These are phyloP conservation scores for Tetrapisispora phaffii DNA, from an alignment of 805 yeast genomes.

Conservation along the genomic window DNA sequence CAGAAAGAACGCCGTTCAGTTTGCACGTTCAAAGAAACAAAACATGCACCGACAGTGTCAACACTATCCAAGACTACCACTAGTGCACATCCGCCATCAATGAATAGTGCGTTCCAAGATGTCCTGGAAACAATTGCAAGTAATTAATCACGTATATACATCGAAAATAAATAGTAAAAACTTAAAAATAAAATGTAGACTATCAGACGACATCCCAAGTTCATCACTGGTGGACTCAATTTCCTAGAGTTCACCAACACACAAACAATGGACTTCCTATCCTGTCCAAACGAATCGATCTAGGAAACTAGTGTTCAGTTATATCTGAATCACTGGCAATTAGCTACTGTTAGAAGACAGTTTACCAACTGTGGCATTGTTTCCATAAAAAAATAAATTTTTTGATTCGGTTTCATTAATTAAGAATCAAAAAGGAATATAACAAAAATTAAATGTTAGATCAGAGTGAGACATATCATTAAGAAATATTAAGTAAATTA, in stretches of 20 bases:
- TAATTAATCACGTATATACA: no score
- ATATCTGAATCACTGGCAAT: slow-evolving; percentile 31
- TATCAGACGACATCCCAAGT: slow-evolving; percentile 32
- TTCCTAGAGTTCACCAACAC: slow-evolving; percentile 10
- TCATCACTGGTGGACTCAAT: slow-evolving; percentile 18
- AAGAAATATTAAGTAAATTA: neutral
- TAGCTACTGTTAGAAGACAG: slow-evolving; percentile 29
- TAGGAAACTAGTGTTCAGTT: slow-evolving; percentile 31
- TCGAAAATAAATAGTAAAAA: neutral
- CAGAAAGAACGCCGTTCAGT: neutral
- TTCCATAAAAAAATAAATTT: slow-evolving; percentile 21
- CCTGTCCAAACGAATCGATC: slow-evolving; percentile 26
- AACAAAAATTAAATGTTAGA: neutral
- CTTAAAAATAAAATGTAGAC: slow-evolving; percentile 22
- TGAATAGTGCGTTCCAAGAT: neutral
- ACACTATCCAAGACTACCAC: no score
- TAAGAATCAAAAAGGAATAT: neutral
- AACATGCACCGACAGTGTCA: no score
- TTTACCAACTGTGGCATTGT: slow-evolving; percentile 33
- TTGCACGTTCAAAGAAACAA: no score
- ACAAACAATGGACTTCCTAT: slow-evolving; percentile 33
- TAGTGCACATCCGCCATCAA: no score
- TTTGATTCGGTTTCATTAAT: slow-evolving; percentile 27
- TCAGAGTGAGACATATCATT: neutral
- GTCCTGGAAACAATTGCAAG: neutral